Base-by-base conservation (phyloP, 257 asterid species). In the Penstemon davidsonii region DNA sequence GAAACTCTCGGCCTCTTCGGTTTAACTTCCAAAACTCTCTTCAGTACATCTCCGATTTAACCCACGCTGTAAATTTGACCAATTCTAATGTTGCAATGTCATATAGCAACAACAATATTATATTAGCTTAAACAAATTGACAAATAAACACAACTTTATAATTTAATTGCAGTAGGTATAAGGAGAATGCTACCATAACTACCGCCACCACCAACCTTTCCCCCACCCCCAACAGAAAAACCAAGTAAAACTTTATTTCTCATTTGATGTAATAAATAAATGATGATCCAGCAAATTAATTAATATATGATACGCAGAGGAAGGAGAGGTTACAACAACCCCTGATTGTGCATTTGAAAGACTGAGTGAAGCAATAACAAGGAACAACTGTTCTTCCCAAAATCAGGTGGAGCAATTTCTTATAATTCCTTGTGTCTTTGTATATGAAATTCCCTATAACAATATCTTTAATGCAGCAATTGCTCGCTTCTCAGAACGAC, bases 401-500 rank as follows among this genome's bases (percentile, higher is more conserved):
- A 59, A 15, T 6, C 13, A 55, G 66, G 19, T 10, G 38, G 39
- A 51, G 39, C 52, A 7, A 42, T 8, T 2, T n/a, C 47, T 64
- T n/a, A 58, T 41, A 53, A 58, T 36, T 55, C 6, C 64, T 59
- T 8, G 13, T 15, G 42, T 64, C 53, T 12, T 33, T 45, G 46
- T 4, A 43, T 41, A 18, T 8, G 33, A 25, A 25, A 25, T 25
- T 25, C 33, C 33, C 33, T 25, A 65, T 15, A 89, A 93, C 96
- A 97, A 93, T 93, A 93, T 93, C 81, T 93, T 90, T 76, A 85
- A 93, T 66, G 96, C 96, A 54, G 92, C 94, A 86, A 90, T 88
- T 6, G 99, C 99, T 44, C 97, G 92, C 73, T 88, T 93, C 85
- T 93, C 99, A 49, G 18, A 15, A 15, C 18, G 18, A 15, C 18